Evolutionary conservation across 2,329 filamentous ascomycete genomes (phyloP).

Genomic region (Fusarium liriodendri): DNA sequence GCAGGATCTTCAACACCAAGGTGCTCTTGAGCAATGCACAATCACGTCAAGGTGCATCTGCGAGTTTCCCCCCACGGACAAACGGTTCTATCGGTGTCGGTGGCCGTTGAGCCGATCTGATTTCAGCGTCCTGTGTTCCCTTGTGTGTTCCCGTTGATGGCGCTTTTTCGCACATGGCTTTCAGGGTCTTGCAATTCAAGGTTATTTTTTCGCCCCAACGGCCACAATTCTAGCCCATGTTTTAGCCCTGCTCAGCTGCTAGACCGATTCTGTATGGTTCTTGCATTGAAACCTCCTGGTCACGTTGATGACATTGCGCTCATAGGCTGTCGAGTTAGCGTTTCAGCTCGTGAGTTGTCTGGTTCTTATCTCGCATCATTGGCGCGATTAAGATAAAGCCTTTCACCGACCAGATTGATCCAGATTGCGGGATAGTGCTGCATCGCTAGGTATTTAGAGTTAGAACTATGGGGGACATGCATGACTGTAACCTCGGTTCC

Average conservation of each 20-base stretch:
- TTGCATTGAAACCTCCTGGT: constrained; percentile 6
- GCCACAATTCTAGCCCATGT: constrained; percentile 22
- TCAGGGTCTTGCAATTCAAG: constrained; percentile 27
- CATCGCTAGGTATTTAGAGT: background rate
- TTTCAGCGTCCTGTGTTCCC: background rate
- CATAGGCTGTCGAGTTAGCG: background rate
- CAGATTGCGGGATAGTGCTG: background rate
- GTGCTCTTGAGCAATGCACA: background rate
- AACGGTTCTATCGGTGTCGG: background rate
- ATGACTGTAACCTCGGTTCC: background rate
- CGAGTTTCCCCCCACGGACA: constrained; percentile 2
- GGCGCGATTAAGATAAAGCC: background rate
- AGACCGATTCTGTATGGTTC: constrained; percentile 28
- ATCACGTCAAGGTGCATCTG: constrained; percentile 23
- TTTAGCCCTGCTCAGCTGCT: constrained; percentile 16
- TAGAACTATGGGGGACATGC: background rate
- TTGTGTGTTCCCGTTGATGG: background rate
- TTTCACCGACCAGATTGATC: background rate
- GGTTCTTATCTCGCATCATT: background rate
- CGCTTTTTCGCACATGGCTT: constrained; percentile 28
- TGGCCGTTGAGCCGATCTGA: background rate
- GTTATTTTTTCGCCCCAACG: constrained; percentile 25
- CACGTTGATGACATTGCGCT: background rate
- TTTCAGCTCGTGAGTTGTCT: background rate
- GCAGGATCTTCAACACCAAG: constrained; percentile 14